Base-by-base conservation (phyloP, 1,139 yeast species). In the Debaryomyces subglobosus region DNA sequence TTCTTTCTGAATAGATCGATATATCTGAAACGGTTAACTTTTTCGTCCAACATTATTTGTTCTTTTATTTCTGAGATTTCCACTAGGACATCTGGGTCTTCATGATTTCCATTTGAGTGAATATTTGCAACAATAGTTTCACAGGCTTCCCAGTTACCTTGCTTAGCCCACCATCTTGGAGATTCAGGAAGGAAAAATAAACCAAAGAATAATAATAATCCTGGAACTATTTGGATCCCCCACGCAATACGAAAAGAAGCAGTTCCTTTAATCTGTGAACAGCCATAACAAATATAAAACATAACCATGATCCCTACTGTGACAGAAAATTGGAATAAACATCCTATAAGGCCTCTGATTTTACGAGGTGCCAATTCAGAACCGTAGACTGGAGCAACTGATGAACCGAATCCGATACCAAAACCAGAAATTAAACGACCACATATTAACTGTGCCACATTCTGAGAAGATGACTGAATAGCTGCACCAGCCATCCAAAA, bases 371-470 rank as follows among this genome's bases (percentile, higher is more conserved):
- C 71, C 46, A 81, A 67, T 60, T 82, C 86, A 3, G 86, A 72
- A 23, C 82, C 71, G 60, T 79, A 82, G 36, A 80, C 79, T 8
- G 87, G 87, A 15, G 83, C 82, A 48, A 76, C 79, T 40, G 83
- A 72, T 5, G 85, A 77, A 25, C 84, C 82, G 49, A 81, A 74
- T 36, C 87, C 87, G 46, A 83, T 78, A 49, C 85, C 83, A 38
- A 80, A 59, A 43, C 88, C 88, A 43, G 81, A 71, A 48, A 82
- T 66, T 23, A 81, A 67, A 57, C 85, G 71, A 32, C 85, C 85
- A 48, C 67, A 65, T 53, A 77, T 73, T 56, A 77, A 62, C 47
- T 67, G 72, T 27, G 69, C 69, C 40, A 61, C 58, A 57, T 65
- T 64, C 45, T 62, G 68, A 36, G 67, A 43, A 25, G 73, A 63